Percentiles rank a stretch among this genome's conserved stretches.
Conservation (phyloP, 768 basidiomycete genomes). For the Russula emetica region DNA sequence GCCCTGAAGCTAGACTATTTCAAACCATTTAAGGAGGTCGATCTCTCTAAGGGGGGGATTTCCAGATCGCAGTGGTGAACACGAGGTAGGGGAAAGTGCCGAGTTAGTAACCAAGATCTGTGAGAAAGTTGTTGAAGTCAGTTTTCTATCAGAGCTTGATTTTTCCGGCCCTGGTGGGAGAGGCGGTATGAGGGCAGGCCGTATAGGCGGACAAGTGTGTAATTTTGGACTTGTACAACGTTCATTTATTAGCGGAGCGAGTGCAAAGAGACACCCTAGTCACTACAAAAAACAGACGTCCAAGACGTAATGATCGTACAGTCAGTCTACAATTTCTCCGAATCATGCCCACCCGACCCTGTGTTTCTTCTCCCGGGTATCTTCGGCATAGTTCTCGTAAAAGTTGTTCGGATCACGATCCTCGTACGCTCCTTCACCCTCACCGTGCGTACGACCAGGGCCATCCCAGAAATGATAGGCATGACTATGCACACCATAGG, state of each 20-base stretch:
- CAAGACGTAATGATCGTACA: not conserved
- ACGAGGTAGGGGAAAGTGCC: not conserved
- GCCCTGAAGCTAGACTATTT: conserved; percentile 42
- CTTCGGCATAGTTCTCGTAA: conserved; percentile 79
- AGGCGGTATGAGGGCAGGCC: not conserved
- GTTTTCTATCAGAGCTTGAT: too few relatives aligned
- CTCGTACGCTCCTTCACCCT: conserved; percentile 34
- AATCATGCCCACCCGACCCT: conserved; percentile 7
- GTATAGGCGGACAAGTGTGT: not conserved
- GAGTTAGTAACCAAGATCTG: not conserved
- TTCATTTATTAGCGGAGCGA: not conserved
- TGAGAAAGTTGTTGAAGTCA: not conserved
- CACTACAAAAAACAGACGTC: not conserved
- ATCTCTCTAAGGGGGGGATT: conserved; percentile 41
- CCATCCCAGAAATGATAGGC: conserved; percentile 93
- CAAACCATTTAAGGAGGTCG: conserved; percentile 50
- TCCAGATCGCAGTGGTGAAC: not conserved
- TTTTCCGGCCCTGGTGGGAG: too few relatives aligned
- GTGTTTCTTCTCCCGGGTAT: conserved; percentile 37
- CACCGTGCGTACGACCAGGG: conserved; percentile 55
- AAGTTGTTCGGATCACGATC: conserved; percentile 67
- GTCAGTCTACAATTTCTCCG: not conserved
- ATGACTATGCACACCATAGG: conserved; percentile 85
- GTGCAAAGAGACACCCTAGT: not conserved
- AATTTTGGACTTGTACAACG: not conserved